Base-by-base conservation (phyloP, 768 basidiomycete species). In the Podaxis sp. region DNA sequence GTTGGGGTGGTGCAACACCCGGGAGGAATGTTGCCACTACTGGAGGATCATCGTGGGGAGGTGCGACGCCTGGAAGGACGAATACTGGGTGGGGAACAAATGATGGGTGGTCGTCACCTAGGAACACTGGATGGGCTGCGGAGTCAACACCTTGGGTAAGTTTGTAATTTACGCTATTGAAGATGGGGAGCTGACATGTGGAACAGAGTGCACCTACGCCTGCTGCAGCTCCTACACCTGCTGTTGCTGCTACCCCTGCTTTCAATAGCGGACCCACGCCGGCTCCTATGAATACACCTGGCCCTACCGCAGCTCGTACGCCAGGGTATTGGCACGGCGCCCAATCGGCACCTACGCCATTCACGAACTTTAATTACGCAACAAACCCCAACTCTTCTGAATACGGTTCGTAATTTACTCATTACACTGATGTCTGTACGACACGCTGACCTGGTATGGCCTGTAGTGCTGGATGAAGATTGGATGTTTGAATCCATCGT, bases 131-230 rank as follows among this genome's bases (percentile, higher is more conserved):
- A 32, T 48, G 42, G 63, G 55, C 4, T 18, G 48, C 38, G 53
- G 64, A 62, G 32, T 52, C 58, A 37, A 55, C 54, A 6, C 55
- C 61, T 68, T 65, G 64, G 64, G 74, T 66, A 62, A 69, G 65
- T 38, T 61, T 37, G 47, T 51, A 46, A 6, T 36, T 25, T 35
- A 37, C 46, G 36, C 56, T 53, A 52, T 11, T 44, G n/a, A 28
- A 28, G 44, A 28, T 25, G 28, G 47, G 27, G 50, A 55, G n/a
- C 46, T 47, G 11, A 59, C 52, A 27, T 62, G 14, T 61, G 47
- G 55, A 21, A 42, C 55, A 80, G 77, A 76, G 79, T 52, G 82
- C 82, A 4, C 82, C 83, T 4, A 81, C 82, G 2, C 80, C 81
- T 52, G 75, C 25, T 69, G 71, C 52, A 68, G 67, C 25, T 11